Evolutionary conservation across 257 asterid species (phyloP).

Genomic region (Penstemon davidsonii): DNA sequence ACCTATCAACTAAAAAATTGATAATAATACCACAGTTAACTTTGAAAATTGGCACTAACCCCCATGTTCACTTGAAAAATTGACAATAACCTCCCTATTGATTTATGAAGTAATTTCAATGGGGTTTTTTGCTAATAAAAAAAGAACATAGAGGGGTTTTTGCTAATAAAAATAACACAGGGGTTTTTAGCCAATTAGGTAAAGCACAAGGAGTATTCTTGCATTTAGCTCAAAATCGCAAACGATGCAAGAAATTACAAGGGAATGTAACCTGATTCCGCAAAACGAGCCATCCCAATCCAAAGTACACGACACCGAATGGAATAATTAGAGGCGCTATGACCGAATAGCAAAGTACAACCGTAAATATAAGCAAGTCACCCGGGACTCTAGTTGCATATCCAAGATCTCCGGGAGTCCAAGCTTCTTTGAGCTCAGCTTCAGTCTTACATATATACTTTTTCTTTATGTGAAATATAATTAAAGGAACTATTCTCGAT

Average conservation of each 20-base stretch:
- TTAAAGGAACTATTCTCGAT: constrained; percentile 73
- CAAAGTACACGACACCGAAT: constrained; percentile 81
- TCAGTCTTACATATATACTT: constrained; percentile 84
- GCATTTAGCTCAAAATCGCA: too few relatives aligned
- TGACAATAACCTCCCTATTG: too few relatives aligned
- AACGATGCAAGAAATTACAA: not conserved
- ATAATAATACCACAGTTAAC: too few relatives aligned
- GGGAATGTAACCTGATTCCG: constrained; percentile 70
- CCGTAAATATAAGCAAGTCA: constrained; percentile 72
- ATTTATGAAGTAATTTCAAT: too few relatives aligned
- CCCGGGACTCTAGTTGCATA: constrained; percentile 75
- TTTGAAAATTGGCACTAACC: too few relatives aligned
- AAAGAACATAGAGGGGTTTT: too few relatives aligned
- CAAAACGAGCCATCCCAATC: constrained; percentile 87
- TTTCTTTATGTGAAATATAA: constrained; percentile 73
- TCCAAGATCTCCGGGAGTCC: constrained; percentile 86
- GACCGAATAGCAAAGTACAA: constrained; percentile 78
- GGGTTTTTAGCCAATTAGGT: too few relatives aligned
- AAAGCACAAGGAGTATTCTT: too few relatives aligned
- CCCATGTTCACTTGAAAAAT: too few relatives aligned
- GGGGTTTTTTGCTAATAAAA: too few relatives aligned
- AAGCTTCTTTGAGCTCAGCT: constrained; percentile 75
- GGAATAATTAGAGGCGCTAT: constrained; percentile 81
- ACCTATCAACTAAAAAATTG: too few relatives aligned
- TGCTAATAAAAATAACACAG: too few relatives aligned